These are phyloP conservation scores for Leccinum ochraceum DNA, from an alignment of 768 basidiomycete genomes.

Conservation along the genomic window DNA sequence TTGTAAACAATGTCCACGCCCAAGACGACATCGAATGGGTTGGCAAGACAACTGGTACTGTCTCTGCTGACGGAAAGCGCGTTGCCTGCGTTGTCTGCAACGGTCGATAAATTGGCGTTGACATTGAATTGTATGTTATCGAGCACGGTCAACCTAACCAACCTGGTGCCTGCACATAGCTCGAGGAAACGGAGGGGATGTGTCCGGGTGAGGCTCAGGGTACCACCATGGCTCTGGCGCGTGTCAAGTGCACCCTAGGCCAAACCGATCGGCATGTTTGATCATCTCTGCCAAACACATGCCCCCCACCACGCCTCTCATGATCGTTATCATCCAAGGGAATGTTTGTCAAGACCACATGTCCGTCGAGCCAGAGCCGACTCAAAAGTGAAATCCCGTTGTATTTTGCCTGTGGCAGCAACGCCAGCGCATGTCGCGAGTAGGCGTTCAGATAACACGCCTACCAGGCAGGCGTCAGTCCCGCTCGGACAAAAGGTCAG, in stretches of 20 bases:
- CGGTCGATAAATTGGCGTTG: constrained; percentile 34
- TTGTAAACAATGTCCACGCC: constrained; percentile 61
- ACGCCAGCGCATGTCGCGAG: constrained; percentile 67
- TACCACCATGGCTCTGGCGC: too few species aligned
- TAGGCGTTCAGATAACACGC: constrained; percentile 56
- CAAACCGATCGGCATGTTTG: constrained; percentile 43
- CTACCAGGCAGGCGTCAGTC: constrained; percentile 53
- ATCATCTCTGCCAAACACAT: constrained; percentile 79
- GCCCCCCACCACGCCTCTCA: constrained; percentile 76
- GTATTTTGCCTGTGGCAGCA: constrained; percentile 57
- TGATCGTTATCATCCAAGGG: constrained; percentile 69
- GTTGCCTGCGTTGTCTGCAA: not conserved
- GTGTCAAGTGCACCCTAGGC: constrained; percentile 26
- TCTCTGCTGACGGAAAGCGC: constrained; percentile 23
- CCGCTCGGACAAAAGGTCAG: constrained; percentile 56
- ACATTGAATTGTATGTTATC: constrained; percentile 49
- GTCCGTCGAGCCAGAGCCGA: constrained; percentile 13
- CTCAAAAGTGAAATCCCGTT: constrained; percentile 54
- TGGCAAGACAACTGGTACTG: constrained; percentile 28
- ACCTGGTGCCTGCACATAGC: constrained; percentile 58
- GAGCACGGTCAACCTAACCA: constrained; percentile 50
- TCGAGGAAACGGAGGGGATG: constrained; percentile 45
- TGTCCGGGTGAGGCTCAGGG: not conserved
- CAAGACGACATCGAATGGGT: constrained; percentile 48
- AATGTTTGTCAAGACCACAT: constrained; percentile 60